Evolutionary conservation across 2,329 filamentous ascomycete genomes (phyloP).

Genomic region (Microdochium paspali): DNA sequence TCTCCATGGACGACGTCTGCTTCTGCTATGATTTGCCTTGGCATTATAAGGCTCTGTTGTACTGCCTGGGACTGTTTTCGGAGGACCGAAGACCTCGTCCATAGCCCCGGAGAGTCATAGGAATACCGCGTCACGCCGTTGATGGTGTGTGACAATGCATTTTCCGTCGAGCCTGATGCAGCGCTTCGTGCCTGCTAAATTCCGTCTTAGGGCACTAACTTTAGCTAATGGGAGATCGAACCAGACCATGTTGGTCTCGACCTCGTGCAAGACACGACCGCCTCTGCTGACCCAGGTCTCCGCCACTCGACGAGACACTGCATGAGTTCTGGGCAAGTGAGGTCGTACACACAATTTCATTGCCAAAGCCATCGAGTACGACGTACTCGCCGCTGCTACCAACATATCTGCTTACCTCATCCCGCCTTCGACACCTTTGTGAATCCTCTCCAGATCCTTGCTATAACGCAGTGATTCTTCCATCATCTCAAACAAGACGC

Average conservation of each 20-base stretch:
- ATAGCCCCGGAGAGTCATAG: background rate
- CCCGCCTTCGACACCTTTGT: constrained; percentile 70
- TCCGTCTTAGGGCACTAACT: constrained; percentile 40
- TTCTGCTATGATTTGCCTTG: no score
- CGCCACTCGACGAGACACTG: constrained; percentile 54
- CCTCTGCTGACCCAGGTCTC: constrained; percentile 62
- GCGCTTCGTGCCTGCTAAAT: constrained; percentile 39
- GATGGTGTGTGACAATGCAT: constrained; percentile 59
- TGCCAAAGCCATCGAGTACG: constrained; percentile 41
- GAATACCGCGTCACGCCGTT: constrained; percentile 14
- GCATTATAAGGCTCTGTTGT: background rate
- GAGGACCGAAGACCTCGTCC: background rate
- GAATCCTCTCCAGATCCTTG: constrained; percentile 29
- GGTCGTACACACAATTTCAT: constrained; percentile 29
- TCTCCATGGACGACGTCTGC: no score
- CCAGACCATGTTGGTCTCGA: constrained; percentile 93
- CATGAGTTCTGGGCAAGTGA: constrained; percentile 48
- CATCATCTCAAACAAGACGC: constrained; percentile 69
- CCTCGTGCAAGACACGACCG: constrained; percentile 57
- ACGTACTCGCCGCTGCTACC: constrained; percentile 60
- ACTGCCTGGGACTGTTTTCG: background rate
- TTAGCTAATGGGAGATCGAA: constrained; percentile 58
- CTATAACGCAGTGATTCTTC: constrained; percentile 37
- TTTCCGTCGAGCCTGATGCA: constrained; percentile 45
- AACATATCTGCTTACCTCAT: constrained; percentile 65